Base-by-base conservation (phyloP, 768 basidiomycete genomes). In the Boletus vermiculosoides region DNA sequence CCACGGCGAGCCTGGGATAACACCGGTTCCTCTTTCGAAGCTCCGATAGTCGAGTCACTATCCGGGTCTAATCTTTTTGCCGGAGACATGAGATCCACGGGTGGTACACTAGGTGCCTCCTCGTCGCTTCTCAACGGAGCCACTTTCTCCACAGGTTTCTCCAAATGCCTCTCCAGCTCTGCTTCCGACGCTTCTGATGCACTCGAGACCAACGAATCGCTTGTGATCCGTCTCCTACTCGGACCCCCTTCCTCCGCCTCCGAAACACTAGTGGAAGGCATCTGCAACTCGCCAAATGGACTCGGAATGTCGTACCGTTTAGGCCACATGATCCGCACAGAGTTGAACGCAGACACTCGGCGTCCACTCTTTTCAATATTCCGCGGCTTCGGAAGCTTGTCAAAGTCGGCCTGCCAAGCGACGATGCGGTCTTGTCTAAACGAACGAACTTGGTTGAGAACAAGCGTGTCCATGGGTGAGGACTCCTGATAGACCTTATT, bases 331-430 rank as follows among this genome's bases (percentile, higher is more conserved):
- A 80, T 83, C 31, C 86, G 80, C 50, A 91, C 78, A 25, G 90
- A 85, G 28, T 80, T 80, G 61, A 92, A 88, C 0, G 86, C 79
- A 22, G 89, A 87, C 5, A 78, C 66, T 58, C 83, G 77, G 53
- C 83, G 83, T 37, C 75, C 74, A 52, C 69, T 76, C 62, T 78
- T 81, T 54, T 85, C 86, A 22, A 56, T 64, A 68, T 80, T 77
- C 60, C 83, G 87, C 54, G 80, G 86, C 66, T 88, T 91, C 8
- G 88, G 88, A 30, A 98, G 78, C 50, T 85, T 83, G 63, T 93
- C 90, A 62, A 96, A 94, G 67, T 98, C 94, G 59, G 83, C 83
- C 71, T 99, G 94, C 92, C 95, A 98, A n/a, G 90, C 91, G 16
- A 96, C 92, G 46, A 96, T 92, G 69, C 88, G 89, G 64, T 96